A percentile compares a stretch with the other conserved stretches of the same genome.
Conservation (phyloP, 2,329 filamentous ascomycete genomes). For the Aspergillus oerlinghausenensis region DNA sequence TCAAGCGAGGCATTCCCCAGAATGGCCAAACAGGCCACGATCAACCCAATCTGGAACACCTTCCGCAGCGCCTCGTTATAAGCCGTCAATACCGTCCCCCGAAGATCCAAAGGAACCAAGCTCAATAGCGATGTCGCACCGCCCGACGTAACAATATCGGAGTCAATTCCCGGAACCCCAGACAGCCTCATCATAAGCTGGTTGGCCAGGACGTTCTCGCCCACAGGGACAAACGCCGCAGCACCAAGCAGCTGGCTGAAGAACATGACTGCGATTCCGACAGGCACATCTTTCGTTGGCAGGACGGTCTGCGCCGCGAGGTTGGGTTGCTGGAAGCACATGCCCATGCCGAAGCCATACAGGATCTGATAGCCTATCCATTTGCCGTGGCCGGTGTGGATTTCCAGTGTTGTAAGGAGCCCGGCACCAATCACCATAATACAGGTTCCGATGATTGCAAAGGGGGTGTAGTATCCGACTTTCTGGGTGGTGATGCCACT, state of each 20-base stretch:
- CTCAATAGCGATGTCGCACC: background rate
- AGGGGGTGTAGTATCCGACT: conserved; percentile 35
- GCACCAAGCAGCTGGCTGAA: conserved; percentile 18
- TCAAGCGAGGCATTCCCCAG: conserved; percentile 1
- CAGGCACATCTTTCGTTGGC: conserved; percentile 20
- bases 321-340: conserved; percentile 19
- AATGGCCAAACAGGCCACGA: background rate
- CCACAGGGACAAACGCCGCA: conserved; percentile 18
- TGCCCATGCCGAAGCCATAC: conserved; percentile 23
- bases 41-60: conserved; percentile 4
- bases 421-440: conserved; percentile 36
- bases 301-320: conserved; percentile 20
- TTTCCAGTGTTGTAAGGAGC: conserved; percentile 35
- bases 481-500: conserved; percentile 4
- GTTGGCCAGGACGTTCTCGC: conserved; percentile 22
- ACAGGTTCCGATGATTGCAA: conserved; percentile 28
- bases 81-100: background rate
- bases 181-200: conserved; percentile 7
- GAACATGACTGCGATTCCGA: conserved; percentile 18
- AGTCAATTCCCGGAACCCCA: conserved; percentile 8
- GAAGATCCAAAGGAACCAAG: background rate
- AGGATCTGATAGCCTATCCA: conserved; percentile 30
- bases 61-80: background rate
- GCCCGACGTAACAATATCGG: background rate
- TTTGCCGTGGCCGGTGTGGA: conserved; percentile 20